phyloP scores from a whole-genome alignment of 2,329 filamentous ascomycete species.

The Ramichloridium luteum region DNA sequence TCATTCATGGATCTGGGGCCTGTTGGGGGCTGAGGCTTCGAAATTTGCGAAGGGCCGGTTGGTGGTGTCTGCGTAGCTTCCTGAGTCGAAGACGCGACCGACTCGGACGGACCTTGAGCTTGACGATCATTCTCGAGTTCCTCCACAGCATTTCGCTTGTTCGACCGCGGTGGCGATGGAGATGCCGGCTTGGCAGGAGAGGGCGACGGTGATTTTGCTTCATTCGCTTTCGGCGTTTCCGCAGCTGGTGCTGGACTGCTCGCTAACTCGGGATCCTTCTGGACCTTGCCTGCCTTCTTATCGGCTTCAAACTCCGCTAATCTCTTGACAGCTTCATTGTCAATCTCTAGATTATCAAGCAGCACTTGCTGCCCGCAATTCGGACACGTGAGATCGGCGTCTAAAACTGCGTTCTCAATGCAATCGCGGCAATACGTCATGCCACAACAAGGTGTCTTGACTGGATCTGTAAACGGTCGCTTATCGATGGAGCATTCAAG shows the following conservation, averaged over 20 bases:
- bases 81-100: slow-evolving; percentile 20
- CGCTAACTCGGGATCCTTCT: slow-evolving; percentile 32
- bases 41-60: slow-evolving; percentile 7
- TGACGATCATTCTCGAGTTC: slow-evolving; percentile 36
- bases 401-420: slow-evolving; percentile 97
- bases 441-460: slow-evolving; percentile 96
- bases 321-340: slow-evolving; percentile 78
- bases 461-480: slow-evolving; percentile 94
- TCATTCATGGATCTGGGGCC: slow-evolving; percentile 25
- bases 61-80: slow-evolving; percentile 23
- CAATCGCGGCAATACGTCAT: slow-evolving; percentile 99
- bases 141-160: slow-evolving; percentile 76
- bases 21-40: slow-evolving; percentile 13
- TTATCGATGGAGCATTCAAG: slow-evolving; percentile 94
- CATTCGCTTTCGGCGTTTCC: slow-evolving; percentile 10
- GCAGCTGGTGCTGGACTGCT: slow-evolving; percentile 25
- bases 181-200: slow-evolving; percentile 6
- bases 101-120: slow-evolving; percentile 32
- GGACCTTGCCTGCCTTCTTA: slow-evolving; percentile 31
- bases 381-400: slow-evolving; percentile 94
- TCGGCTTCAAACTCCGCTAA: slow-evolving; percentile 62
- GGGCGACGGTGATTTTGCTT: slow-evolving; percentile 11
- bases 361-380: slow-evolving; percentile 83
- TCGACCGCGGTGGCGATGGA: slow-evolving; percentile 35
- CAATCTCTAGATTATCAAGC: slow-evolving; percentile 76